phyloP scores from a whole-genome alignment of 108 stramenopile genomes.

The Nitzschia putrida region DNA sequence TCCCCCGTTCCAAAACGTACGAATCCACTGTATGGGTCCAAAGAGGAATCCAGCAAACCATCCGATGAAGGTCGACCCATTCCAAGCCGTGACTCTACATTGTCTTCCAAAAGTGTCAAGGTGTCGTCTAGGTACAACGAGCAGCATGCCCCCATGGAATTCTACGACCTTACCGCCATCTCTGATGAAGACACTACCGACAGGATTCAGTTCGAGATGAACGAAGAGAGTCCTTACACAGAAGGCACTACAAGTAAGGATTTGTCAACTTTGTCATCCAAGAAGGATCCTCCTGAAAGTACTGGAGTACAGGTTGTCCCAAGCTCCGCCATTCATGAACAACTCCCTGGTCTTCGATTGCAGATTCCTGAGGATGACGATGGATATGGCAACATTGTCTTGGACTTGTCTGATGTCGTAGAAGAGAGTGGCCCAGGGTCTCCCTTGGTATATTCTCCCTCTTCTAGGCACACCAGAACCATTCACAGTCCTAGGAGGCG shows the following conservation, averaged over 20 bases:
- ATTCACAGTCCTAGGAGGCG: not conserved
- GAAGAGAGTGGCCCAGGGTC: constrained; percentile 35
- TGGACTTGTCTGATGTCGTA: constrained; percentile 24
- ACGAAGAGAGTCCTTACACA: not conserved
- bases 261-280: constrained; percentile 9
- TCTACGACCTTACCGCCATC: constrained; percentile 32
- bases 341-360: not conserved
- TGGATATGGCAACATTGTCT: constrained; percentile 15
- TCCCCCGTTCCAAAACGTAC: not conserved
- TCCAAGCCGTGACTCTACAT: not conserved
- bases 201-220: not conserved
- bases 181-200: constrained; percentile 20
- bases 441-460: constrained; percentile 31
- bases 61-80: constrained; percentile 1
- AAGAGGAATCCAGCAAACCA: not conserved
- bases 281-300: constrained; percentile 1
- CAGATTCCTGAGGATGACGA: constrained; percentile 28
- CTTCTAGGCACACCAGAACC: not conserved
- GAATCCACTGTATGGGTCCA: not conserved
- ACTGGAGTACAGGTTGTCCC: not conserved
- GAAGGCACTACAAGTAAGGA: constrained; percentile 5
- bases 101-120: not conserved
- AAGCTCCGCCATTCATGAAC: not conserved
- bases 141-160: constrained; percentile 7
- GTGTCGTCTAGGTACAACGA: not conserved